Conservation (phyloP, 345 rosid species). For the Aquilaria yunnanensis region DNA sequence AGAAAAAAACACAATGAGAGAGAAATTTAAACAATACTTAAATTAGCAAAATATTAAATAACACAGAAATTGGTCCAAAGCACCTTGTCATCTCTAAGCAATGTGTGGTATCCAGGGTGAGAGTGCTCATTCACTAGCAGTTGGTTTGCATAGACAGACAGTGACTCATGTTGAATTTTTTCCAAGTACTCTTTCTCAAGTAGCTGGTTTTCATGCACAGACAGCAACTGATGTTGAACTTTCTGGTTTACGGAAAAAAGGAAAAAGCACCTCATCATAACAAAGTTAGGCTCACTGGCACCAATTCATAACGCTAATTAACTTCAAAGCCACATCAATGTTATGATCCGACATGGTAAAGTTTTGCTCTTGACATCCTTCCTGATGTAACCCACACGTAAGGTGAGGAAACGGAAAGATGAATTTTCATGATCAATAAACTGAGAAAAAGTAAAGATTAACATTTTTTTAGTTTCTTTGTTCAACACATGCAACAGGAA, state of each 20-base stretch:
- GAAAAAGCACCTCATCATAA: conserved; percentile 7
- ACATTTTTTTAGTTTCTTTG: neutral
- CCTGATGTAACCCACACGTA: neutral
- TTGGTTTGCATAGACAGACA: conserved; percentile 47
- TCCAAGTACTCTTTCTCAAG: conserved; percentile 8
- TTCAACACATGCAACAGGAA: neutral
- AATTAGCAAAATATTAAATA: conserved; percentile 7
- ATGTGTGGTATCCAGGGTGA: conserved; percentile 38
- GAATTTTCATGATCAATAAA: neutral
- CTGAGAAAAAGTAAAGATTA: neutral
- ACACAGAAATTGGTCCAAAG: conserved; percentile 1
- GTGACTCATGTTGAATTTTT: conserved; percentile 55
- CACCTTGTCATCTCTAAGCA: conserved; percentile 80
- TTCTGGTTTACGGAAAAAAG: neutral
- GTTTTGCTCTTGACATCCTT: no score
- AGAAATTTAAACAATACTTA: neutral
- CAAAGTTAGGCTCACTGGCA: neutral
- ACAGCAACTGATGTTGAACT: no score
- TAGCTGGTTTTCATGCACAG: no score
- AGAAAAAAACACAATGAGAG: neutral
- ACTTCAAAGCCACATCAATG: no score
- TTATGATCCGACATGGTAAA: no score
- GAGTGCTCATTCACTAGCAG: conserved; percentile 66
- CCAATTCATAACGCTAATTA: neutral
- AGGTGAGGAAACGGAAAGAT: neutral